Conservation (phyloP, 768 basidiomycete species). For the Leccinum variicolor region DNA sequence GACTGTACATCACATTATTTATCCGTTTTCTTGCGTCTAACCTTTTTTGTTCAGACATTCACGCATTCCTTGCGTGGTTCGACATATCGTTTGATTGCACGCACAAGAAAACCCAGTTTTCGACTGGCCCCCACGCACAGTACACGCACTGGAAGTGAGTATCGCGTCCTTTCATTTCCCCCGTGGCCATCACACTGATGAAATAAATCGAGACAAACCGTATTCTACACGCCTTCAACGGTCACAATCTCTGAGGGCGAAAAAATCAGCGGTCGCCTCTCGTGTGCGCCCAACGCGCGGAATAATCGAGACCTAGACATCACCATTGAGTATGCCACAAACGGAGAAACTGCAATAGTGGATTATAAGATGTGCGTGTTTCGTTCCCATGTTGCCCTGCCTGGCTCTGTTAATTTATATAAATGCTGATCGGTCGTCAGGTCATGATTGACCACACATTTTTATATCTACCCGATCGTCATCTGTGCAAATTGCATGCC, state of each 20-base stretch:
- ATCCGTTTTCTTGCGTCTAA: not conserved
- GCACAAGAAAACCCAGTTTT: slow-evolving; percentile 94
- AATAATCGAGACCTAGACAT: slow-evolving; percentile 98
- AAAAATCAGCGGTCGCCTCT: slow-evolving; percentile 63
- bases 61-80: slow-evolving; percentile 99
- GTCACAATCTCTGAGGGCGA: slow-evolving; percentile 69
- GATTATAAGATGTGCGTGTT: slow-evolving; percentile 85
- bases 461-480: slow-evolving; percentile 3
- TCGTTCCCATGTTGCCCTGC: slow-evolving; percentile 19
- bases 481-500: slow-evolving; percentile 12
- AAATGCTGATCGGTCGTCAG: slow-evolving; percentile 69
- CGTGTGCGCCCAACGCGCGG: slow-evolving; percentile 84
- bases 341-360: slow-evolving; percentile 34
- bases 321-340: slow-evolving; percentile 62
- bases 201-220: slow-evolving; percentile 71
- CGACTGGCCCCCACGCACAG: slow-evolving; percentile 95
- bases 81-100: slow-evolving; percentile 94
- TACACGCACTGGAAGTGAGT: slow-evolving; percentile 96
- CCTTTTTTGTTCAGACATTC: slow-evolving; percentile 58
- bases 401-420: not conserved
- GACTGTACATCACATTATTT: slow-evolving; percentile 66
- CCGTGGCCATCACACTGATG: not conserved
- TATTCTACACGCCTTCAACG: slow-evolving; percentile 91
- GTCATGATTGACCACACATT: slow-evolving; percentile 48
- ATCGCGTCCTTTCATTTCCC: not conserved